A percentile compares a stretch with the other conserved stretches of the same genome.
Evolutionary conservation across 2,329 filamentous ascomycete genomes (phyloP).

Genomic region (Fusarium dimerum): DNA sequence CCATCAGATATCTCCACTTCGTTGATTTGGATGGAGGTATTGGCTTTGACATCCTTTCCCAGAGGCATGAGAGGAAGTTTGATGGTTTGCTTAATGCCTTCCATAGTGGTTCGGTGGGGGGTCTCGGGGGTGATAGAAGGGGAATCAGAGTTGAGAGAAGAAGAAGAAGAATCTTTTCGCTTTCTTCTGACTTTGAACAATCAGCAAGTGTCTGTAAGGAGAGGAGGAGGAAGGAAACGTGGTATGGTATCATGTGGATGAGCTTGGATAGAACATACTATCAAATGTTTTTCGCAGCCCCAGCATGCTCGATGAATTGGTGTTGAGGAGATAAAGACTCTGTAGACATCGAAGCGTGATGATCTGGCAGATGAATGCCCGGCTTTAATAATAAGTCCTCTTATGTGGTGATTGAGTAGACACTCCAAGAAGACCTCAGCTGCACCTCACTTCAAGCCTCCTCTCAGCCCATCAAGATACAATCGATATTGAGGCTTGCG

Average conservation of each 20-base stretch:
- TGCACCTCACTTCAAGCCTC: too few relatives aligned
- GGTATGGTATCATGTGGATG: not conserved
- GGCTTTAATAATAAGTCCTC: too few relatives aligned
- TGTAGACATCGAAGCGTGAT: too few relatives aligned
- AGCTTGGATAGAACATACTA: conserved; percentile 4
- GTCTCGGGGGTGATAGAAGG: too few relatives aligned
- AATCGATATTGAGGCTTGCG: too few relatives aligned
- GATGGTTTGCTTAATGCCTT: conserved; percentile 13
- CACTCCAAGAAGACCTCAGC: too few relatives aligned
- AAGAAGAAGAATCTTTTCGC: conserved; percentile 20
- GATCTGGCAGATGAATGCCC: too few relatives aligned
- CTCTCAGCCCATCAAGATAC: too few relatives aligned
- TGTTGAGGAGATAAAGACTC: too few relatives aligned
- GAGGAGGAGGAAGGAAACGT: not conserved
- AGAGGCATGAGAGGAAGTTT: conserved; percentile 10
- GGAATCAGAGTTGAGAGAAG: conserved; percentile 15
- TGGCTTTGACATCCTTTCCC: conserved; percentile 9
- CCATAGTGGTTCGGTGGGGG: conserved; percentile 17
- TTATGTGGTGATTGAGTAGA: too few relatives aligned
- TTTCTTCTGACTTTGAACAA: conserved; percentile 15
- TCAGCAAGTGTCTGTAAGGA: not conserved
- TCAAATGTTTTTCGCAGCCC: conserved; percentile 21
- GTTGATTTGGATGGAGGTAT: conserved; percentile 5
- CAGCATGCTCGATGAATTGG: conserved; percentile 24
- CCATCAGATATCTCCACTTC: conserved; percentile 11